These are phyloP conservation scores for Rhynchosporium secalis DNA, from an alignment of 2,329 filamentous ascomycete species.

Conservation along the genomic window DNA sequence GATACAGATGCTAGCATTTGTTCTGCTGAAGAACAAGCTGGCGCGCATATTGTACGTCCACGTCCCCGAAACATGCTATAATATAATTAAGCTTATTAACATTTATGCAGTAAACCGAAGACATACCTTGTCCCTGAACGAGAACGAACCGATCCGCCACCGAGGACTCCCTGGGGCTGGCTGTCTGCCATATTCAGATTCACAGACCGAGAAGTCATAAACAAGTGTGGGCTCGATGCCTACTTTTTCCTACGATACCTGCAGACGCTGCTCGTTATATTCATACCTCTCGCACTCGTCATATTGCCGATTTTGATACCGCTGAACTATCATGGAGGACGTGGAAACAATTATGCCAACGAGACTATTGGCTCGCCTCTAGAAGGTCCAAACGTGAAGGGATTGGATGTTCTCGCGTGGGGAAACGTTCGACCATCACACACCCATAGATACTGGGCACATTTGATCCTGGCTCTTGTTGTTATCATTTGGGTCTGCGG, in stretches of 20 bases:
- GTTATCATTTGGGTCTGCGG: slow-evolving; percentile 83
- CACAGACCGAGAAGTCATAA: slow-evolving; percentile 79
- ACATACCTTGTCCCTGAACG: slow-evolving; percentile 84
- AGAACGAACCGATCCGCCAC: slow-evolving; percentile 77
- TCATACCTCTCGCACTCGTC: slow-evolving; percentile 75
- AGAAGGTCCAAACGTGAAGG: slow-evolving; percentile 43
- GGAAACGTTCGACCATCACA: slow-evolving; percentile 73
- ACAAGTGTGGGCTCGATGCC: slow-evolving; percentile 92
- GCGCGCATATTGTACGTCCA: slow-evolving; percentile 75
- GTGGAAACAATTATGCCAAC: slow-evolving; percentile 48
- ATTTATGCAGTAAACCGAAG: slow-evolving; percentile 65
- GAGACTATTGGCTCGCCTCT: slow-evolving; percentile 25
- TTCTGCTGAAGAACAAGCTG: slow-evolving; percentile 74
- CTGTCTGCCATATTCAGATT: slow-evolving; percentile 64
- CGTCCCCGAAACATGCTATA: neutral
- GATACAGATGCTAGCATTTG: slow-evolving; percentile 65
- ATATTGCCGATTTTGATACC: slow-evolving; percentile 85
- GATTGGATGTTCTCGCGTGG: slow-evolving; percentile 83
- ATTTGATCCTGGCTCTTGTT: slow-evolving; percentile 74
- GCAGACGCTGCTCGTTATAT: slow-evolving; percentile 84
- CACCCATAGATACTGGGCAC: slow-evolving; percentile 75
- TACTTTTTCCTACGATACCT: slow-evolving; percentile 97
- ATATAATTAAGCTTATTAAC: slow-evolving; percentile 22
- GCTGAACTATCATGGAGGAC: slow-evolving; percentile 74
- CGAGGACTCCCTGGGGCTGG: slow-evolving; percentile 51